Conservation (phyloP, 1,284 basidiomycete genomes). For the Wolfiporia cocos region DNA sequence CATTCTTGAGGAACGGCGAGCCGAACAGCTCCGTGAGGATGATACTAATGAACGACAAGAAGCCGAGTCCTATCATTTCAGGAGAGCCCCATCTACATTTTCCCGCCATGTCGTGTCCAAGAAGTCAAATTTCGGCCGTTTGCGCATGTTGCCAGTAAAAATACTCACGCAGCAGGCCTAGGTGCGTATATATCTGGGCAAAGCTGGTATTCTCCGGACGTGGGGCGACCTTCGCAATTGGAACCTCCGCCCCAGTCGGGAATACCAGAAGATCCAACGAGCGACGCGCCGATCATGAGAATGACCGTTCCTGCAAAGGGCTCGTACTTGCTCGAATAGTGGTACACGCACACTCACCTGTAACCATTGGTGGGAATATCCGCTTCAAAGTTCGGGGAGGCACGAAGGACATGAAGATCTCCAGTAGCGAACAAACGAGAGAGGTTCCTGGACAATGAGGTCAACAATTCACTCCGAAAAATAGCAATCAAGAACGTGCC, state of each 20-base stretch:
- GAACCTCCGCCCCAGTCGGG: conserved; percentile 82
- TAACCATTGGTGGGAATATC: conserved; percentile 80
- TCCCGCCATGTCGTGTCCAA: not conserved
- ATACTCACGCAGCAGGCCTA: conserved; percentile 36
- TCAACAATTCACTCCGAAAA: not conserved
- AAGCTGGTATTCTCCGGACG: conserved; percentile 57
- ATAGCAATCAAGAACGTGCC: conserved; percentile 34
- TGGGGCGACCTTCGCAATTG: conserved; percentile 58
- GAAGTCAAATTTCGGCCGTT: not conserved
- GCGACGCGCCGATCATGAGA: conserved; percentile 71
- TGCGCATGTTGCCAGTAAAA: not conserved
- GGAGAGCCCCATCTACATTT: conserved; percentile 65
- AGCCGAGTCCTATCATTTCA: conserved; percentile 81
- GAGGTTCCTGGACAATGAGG: conserved; percentile 50
- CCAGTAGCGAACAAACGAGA: conserved; percentile 74
- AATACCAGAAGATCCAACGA: conserved; percentile 71
- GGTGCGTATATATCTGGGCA: conserved; percentile 70
- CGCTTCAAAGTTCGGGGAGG: conserved; percentile 57
- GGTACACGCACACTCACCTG: conserved; percentile 35
- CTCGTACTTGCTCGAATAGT: not conserved
- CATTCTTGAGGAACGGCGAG: conserved; percentile 78
- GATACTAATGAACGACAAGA: conserved; percentile 76
- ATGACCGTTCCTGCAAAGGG: conserved; percentile 53
- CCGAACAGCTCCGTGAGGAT: conserved; percentile 76
- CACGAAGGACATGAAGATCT: conserved; percentile 75